phyloP scores from a whole-genome alignment of 805 yeast genomes.

The Pichia scutulata region DNA sequence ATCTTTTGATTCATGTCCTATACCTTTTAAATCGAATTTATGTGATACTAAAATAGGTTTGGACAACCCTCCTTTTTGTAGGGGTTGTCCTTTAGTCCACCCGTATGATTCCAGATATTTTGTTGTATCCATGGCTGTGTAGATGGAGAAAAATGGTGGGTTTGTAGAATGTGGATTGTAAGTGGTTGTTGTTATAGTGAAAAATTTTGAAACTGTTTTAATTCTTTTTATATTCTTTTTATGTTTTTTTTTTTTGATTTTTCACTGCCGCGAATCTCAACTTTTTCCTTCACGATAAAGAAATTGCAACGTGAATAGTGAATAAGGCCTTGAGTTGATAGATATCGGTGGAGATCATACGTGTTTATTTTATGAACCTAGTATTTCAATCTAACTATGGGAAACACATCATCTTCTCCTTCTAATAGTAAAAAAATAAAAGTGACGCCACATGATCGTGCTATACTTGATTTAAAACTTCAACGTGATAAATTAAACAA shows the following conservation, averaged over 20 bases:
- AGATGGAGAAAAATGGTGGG: background rate
- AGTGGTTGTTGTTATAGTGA: too few relatives aligned
- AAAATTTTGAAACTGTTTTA: too few relatives aligned
- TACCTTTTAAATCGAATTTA: conserved; percentile 83
- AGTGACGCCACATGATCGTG: conserved; percentile 78
- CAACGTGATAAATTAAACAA: conserved; percentile 81
- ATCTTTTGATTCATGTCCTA: conserved; percentile 72
- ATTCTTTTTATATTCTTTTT: too few relatives aligned
- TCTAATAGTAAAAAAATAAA: conserved; percentile 31
- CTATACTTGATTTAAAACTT: conserved; percentile 75
- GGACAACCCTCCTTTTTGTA: conserved; percentile 68
- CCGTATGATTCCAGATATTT: conserved; percentile 72
- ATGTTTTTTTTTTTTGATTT: too few relatives aligned
- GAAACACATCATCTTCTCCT: conserved; percentile 19
- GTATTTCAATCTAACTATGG: too few relatives aligned
- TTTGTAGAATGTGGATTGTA: too few relatives aligned
- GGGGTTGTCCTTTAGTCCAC: conserved; percentile 88
- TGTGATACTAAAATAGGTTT: conserved; percentile 87
- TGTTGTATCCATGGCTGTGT: conserved; percentile 53
- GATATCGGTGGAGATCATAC: too few relatives aligned
- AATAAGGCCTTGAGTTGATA: too few relatives aligned
- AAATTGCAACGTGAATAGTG: too few relatives aligned
- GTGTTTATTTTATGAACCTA: too few relatives aligned
- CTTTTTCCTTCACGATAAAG: too few relatives aligned
- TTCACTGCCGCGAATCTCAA: too few relatives aligned